phyloP scores from a whole-genome alignment of 2,329 filamentous ascomycete genomes.

The Monosporascus ibericus region DNA sequence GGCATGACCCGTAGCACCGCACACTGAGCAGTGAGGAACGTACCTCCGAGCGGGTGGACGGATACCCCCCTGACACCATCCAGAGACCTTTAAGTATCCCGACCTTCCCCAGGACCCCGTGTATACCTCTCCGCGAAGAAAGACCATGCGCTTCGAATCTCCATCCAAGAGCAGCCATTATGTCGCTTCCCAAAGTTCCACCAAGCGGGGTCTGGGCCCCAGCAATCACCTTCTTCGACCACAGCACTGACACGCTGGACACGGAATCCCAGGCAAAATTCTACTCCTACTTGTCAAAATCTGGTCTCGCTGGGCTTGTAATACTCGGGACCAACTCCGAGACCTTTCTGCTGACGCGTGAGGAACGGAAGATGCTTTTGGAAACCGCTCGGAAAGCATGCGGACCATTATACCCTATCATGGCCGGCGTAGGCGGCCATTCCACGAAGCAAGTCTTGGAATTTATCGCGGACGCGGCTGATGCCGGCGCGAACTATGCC shows the following conservation, averaged over 20 bases:
- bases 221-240: slow-evolving; percentile 49
- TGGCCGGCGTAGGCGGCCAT: slow-evolving; percentile 59
- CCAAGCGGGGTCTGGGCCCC: slow-evolving; percentile 40
- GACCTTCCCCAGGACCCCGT: no score
- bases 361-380: slow-evolving; percentile 53
- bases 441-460: slow-evolving; percentile 59
- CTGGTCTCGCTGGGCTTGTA: slow-evolving; percentile 26
- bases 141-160: no score
- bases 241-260: slow-evolving; percentile 38
- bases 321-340: slow-evolving; percentile 29
- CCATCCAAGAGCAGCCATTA: slow-evolving; percentile 1
- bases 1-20: no score
- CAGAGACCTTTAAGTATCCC: no score
- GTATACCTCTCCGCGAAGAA: no score
- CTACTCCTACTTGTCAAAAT: slow-evolving; percentile 40
- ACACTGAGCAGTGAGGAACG: no score
- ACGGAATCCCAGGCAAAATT: slow-evolving; percentile 40
- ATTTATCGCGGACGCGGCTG: slow-evolving; percentile 50
- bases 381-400: slow-evolving; percentile 46
- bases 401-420: slow-evolving; percentile 48
- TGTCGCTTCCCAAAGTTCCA: slow-evolving; percentile 23
- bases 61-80: no score
- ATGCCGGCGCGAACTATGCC: slow-evolving; percentile 56
- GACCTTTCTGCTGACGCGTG: slow-evolving; percentile 44
- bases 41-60: no score